Percentiles rank a stretch among this genome's conserved stretches.
These are phyloP conservation scores for Colletotrichum magnum DNA, from an alignment of 2,329 filamentous ascomycete species.

Conservation along the genomic window DNA sequence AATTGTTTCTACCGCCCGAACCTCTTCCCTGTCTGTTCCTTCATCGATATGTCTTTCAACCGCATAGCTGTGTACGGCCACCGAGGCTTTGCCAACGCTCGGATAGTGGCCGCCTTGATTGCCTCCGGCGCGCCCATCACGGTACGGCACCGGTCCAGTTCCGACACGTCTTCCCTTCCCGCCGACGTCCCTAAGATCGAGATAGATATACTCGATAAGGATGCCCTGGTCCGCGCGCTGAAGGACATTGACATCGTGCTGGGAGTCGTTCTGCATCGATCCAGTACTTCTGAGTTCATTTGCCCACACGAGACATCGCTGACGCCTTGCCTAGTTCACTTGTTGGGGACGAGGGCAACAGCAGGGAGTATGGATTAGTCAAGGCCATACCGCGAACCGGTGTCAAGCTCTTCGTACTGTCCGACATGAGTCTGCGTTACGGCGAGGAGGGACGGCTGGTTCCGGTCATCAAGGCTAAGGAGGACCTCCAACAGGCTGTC, in stretches of 20 bases:
- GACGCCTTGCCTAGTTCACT: constrained; percentile 37
- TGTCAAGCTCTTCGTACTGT: constrained; percentile 48
- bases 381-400: constrained; percentile 46
- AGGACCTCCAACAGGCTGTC: constrained; percentile 44
- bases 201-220: constrained; percentile 25
- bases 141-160: constrained; percentile 45
- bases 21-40: too few species aligned
- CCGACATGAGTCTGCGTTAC: constrained; percentile 44
- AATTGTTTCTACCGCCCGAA: too few species aligned
- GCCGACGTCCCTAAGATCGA: not conserved
- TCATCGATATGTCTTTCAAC: constrained; percentile 43
- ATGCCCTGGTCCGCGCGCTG: constrained; percentile 6
- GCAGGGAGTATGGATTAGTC: constrained; percentile 45
- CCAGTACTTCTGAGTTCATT: too few species aligned
- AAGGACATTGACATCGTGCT: constrained; percentile 33
- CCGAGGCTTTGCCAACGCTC: constrained; percentile 46
- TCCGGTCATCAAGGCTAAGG: constrained; percentile 43
- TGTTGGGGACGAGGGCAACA: constrained; percentile 42
- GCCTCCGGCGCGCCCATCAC: constrained; percentile 46
- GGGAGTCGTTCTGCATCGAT: not conserved
- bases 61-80: constrained; percentile 49
- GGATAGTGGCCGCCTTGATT: constrained; percentile 44
- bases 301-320: not conserved
- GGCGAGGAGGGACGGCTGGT: constrained; percentile 45
- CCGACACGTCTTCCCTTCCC: constrained; percentile 45